Conservation (phyloP, 2,329 filamentous ascomycete genomes). For the Colletotrichum camelliae region DNA sequence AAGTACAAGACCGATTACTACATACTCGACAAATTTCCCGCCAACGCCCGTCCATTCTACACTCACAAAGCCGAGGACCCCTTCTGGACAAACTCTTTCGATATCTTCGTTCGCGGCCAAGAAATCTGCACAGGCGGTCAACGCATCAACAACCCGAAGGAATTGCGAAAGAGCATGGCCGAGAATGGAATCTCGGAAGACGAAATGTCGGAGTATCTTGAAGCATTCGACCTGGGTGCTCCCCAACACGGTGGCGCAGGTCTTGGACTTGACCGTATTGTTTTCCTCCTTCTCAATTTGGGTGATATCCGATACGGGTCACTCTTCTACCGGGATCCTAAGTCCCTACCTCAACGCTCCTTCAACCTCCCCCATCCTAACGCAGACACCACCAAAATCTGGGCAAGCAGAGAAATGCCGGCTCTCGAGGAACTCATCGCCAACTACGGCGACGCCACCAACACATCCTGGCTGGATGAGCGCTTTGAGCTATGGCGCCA, state of each 20-base stretch:
- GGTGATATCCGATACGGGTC: conserved; percentile 91
- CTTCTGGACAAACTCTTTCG: conserved; percentile 86
- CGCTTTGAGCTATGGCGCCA: conserved; percentile 90
- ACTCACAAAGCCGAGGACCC: conserved; percentile 81
- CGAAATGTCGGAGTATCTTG: conserved; percentile 90
- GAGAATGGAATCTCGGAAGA: conserved; percentile 76
- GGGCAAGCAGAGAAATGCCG: conserved; percentile 57
- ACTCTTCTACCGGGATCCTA: conserved; percentile 86
- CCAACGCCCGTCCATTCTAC: conserved; percentile 86
- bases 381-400: conserved; percentile 70
- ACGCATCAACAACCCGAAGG: conserved; percentile 82
- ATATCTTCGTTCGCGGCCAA: conserved; percentile 92
- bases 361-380: conserved; percentile 82
- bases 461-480: conserved; percentile 92
- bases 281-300: conserved; percentile 84
- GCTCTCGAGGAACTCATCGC: conserved; percentile 87
- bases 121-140: conserved; percentile 93
- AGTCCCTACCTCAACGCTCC: conserved; percentile 74
- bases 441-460: conserved; percentile 93
- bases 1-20: conserved; percentile 92
- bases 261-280: conserved; percentile 86
- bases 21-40: conserved; percentile 91
- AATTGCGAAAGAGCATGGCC: conserved; percentile 80
- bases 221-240: conserved; percentile 86
- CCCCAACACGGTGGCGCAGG: conserved; percentile 91